Conservation (phyloP, 176 grass and related monocot species). For the Neostapfia colusana region DNA sequence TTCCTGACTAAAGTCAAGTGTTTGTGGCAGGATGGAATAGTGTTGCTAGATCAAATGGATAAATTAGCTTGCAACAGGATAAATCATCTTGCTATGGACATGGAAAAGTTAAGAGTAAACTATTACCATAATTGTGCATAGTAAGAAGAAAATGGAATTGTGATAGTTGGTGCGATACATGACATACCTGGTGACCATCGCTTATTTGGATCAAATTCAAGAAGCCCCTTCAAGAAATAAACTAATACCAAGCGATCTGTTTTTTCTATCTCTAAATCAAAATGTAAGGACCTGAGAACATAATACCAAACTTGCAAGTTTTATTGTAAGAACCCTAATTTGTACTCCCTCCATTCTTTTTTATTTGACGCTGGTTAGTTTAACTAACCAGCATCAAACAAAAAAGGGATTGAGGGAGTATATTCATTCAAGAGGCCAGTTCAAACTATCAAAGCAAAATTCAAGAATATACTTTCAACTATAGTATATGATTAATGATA, state of each 20-base stretch:
- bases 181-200: conserved; percentile 94
- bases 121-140: conserved; percentile 13
- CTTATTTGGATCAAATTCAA: conserved; percentile 89
- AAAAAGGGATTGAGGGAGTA: too few relatives aligned
- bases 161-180: conserved; percentile 2
- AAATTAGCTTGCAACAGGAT: conserved; percentile 3
- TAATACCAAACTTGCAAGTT: conserved; percentile 55
- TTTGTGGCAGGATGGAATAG: neutral
- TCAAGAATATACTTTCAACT: conserved; percentile 5
- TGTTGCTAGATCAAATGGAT: conserved; percentile 10
- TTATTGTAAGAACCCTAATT: conserved; percentile 43
- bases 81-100: neutral
- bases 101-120: neutral
- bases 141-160: conserved; percentile 17
- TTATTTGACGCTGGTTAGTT: too few relatives aligned
- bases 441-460: conserved; percentile 3
- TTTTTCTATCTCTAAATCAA: conserved; percentile 77
- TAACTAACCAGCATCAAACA: too few relatives aligned
- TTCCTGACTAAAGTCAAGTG: neutral
- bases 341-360: too few relatives aligned
- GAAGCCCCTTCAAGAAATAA: conserved; percentile 97
- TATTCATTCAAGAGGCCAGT: conserved; percentile 17
- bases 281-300: conserved; percentile 63
- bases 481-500: neutral
- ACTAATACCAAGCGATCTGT: conserved; percentile 63